Evolutionary conservation across 2,329 filamentous ascomycete genomes (phyloP), one percentile per base, ranked within the genome.

Genomic region (Epicoccum nigrum): DNA sequence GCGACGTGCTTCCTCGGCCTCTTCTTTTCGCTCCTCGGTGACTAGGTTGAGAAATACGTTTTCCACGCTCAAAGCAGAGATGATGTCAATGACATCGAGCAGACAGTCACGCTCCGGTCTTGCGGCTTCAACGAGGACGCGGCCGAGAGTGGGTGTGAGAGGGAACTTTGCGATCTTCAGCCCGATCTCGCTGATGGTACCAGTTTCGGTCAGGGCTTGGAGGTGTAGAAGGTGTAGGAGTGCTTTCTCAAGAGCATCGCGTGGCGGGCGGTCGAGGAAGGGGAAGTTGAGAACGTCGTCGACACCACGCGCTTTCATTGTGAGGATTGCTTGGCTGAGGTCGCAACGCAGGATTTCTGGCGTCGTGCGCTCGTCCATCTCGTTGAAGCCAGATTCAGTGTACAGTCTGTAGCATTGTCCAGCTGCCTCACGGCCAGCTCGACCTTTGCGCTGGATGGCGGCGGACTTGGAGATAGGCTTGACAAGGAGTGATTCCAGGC

Each of bases 381-480:
- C 74, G 8, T 85, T 76, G 70, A 90, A 97, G 2, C 87, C 84
- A 4, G 84, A 81, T 60, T 96, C 86, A 0, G 93, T 96, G 70
- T 96, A 99, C 1, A 99, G 77, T 33, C 94, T 82, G 70, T 86
- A 96, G 74, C 92, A 97, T 69, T 94, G 91, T 1, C 94, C 94
- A 0, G 92, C 84, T 0, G 87, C 91, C 75, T 99, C 94, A 81
- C 94, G 87, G 33, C 94, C 94, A 7, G 94, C 94, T 76, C 94
- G 89, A 70, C 94, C 94, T 44, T 90, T 86, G 50, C 94, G 83
- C 71, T 99, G 94, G 39, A 96, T 89, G 0, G 94, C 93, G 1
- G 94, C 95, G 0, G 93, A 96, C 65, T 91, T 90, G 0, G 92
- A 97, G 25, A 99, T 94, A 0, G 92, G 87, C 58, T 96, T 96